Evolutionary conservation across 2,329 filamentous ascomycete species (phyloP).

Genomic region (Penicillium corylophilum): DNA sequence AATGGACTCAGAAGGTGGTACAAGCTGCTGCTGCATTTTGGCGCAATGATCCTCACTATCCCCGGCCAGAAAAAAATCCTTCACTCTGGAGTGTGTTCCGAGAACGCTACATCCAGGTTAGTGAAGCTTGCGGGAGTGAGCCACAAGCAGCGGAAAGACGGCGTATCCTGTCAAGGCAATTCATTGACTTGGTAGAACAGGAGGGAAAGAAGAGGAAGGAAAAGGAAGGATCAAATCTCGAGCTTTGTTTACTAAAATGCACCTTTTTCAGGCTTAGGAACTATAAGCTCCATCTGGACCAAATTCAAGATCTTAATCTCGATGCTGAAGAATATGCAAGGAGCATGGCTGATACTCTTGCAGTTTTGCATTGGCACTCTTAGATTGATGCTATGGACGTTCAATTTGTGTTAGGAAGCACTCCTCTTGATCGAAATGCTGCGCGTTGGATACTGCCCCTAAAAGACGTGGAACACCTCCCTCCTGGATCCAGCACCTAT

Average conservation of each 20-base stretch:
- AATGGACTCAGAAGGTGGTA: constrained; percentile 42
- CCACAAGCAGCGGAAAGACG: neutral
- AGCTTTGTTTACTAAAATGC: neutral
- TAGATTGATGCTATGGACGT: constrained; percentile 3
- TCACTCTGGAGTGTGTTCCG: constrained; percentile 28
- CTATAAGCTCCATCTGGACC: neutral
- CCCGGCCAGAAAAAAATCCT: constrained; percentile 34
- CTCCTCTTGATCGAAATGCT: neutral
- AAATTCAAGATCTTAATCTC: neutral
- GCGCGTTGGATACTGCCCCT: neutral
- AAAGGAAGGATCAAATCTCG: neutral
- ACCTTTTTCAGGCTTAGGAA: neutral
- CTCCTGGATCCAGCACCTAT: neutral
- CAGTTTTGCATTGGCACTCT: constrained; percentile 2
- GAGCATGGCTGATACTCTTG: neutral
- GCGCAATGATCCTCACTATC: constrained; percentile 55
- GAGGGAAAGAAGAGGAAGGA: neutral
- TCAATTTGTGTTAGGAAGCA: neutral
- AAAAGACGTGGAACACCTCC: neutral
- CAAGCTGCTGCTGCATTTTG: constrained; percentile 48
- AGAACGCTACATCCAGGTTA: constrained; percentile 24
- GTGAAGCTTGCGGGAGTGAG: constrained; percentile 1
- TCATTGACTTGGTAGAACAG: constrained; percentile 10
- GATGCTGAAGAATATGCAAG: neutral
- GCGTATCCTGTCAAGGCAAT: constrained; percentile 4